Evolutionary conservation across 257 asterid species (phyloP), one percentile per base, ranked within the genome.

Genomic region (Nicotiana sylvestris): DNA sequence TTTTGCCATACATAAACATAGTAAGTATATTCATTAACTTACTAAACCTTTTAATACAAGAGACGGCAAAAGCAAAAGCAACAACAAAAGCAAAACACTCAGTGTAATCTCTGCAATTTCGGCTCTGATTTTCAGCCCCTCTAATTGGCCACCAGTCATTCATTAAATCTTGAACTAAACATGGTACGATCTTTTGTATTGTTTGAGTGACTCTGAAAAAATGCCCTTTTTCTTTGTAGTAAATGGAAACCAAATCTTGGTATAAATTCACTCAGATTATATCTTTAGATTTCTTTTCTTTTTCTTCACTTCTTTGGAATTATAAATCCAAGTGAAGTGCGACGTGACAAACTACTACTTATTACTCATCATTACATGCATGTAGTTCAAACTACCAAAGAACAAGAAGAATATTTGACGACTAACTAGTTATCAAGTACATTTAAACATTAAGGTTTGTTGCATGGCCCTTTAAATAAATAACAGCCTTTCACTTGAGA

Each of bases 151-250:
- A 86, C 87, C 65, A 65, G 96, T 88, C 90, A 86, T 87, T 89
- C 93, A 69, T 76, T 80, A 87, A 85, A 89, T 92, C 96, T 88
- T 57, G 66, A 85, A 81, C 86, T 85, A 90, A 81, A 87, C 84
- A 64, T n/a, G 83, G 90, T 87, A 88, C 88, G 89, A 92, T 91
- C 93, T 92, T 89, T 91, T 91, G 92, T 89, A 74, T 87, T 89
- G 89, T 86, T 88, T 77, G 37, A 81, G 89, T 76, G 49, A 37
- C 46, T 85, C 93, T 91, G 89, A 80, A 25, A 76, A 82, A 69
- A 33, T 60, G 84, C 80, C 16, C 82, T 67, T 60, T 69, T 53
- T 81, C 32, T 82, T 80, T 16, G 76, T 66, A 61, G 85, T 81
- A 87, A 87, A 85, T 84, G 93, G 92, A 46, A 88, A 91, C 43